Evolutionary conservation across 2,329 filamentous ascomycete species (phyloP), one percentile per base, ranked within the genome.

Genomic region (Didymella arachidicola): DNA sequence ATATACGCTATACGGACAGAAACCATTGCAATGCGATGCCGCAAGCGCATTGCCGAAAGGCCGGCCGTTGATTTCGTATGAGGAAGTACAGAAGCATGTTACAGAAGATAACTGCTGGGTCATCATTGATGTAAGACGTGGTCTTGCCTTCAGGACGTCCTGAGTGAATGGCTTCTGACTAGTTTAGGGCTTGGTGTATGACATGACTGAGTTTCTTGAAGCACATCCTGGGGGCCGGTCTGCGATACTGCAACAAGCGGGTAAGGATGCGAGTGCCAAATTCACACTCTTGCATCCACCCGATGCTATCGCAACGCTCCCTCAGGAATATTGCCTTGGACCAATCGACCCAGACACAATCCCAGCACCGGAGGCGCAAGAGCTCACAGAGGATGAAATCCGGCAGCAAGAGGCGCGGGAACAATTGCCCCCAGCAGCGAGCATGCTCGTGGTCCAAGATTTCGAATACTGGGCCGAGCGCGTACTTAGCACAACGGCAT

Each of bases 211-310:
- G 2, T 53, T 53, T 18, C 14, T 53, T 18, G 51, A 53, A 41
- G 43, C 34, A 18, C 51, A 53, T 41, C 51, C 51, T 11, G 51
- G 51, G 26, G 51, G 51, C 11, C 32, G 51, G 26, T 36, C 51
- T 6, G 51, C 51, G 10, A 53, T 53, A 30, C 11, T 53, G 42
- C 51, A 53, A 34, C 51, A 53, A 41, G 51, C 51, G 16, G 51
- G 51, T 8, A 53, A 47, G 41, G 51, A 53, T 26, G 51, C 51
- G 25, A 53, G 51, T 18, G 16, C 26, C 2, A 53, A 32, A 8
- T 53, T 53, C 43, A 53, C 51, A 12, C 51, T 53, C 6, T 26
- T 53, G 25, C 51, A 53, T 45, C 51, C 51, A n/a, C 51, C 51
- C 0, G 43, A 41, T 39, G 51, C 51, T 7, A 53, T 53, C 4